These are phyloP conservation scores for Candida takata DNA, from an alignment of 805 yeast species.

Conservation along the genomic window DNA sequence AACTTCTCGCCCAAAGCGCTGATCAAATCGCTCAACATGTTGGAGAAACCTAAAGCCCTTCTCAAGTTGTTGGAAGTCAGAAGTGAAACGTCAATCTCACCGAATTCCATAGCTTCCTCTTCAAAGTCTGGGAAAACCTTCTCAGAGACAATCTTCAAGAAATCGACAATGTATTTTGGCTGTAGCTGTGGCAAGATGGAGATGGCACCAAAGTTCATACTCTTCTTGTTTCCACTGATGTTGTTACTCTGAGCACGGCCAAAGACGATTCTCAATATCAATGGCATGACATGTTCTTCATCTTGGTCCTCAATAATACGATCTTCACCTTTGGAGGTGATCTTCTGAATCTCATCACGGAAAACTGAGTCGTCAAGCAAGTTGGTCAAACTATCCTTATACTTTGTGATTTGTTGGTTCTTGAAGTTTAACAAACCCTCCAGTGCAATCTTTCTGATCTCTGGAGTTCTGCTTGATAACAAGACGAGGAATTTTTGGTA, in stretches of 20 bases:
- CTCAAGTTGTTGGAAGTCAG: constrained; percentile 33
- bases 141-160: constrained; percentile 55
- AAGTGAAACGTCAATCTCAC: constrained; percentile 16
- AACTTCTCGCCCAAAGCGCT: constrained; percentile 53
- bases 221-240: constrained; percentile 62
- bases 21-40: constrained; percentile 49
- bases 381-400: constrained; percentile 64
- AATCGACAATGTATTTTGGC: constrained; percentile 45
- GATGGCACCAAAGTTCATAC: constrained; percentile 66
- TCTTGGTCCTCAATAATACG: constrained; percentile 56
- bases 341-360: constrained; percentile 72
- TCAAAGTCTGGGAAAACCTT: constrained; percentile 33
- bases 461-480: constrained; percentile 52
- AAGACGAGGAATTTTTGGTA: constrained; percentile 44
- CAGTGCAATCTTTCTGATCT: constrained; percentile 67
- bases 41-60: constrained; percentile 57
- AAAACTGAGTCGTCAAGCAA: constrained; percentile 77
- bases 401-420: constrained; percentile 51
- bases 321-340: constrained; percentile 48
- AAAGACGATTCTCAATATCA: constrained; percentile 69
- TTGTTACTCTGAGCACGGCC: constrained; percentile 76
- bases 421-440: constrained; percentile 62
- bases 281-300: constrained; percentile 52
- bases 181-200: constrained; percentile 53
- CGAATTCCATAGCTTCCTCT: constrained; percentile 9